Evolutionary conservation across 441 rosid species (phyloP).

Genomic region (Syzygium syzygioides): DNA sequence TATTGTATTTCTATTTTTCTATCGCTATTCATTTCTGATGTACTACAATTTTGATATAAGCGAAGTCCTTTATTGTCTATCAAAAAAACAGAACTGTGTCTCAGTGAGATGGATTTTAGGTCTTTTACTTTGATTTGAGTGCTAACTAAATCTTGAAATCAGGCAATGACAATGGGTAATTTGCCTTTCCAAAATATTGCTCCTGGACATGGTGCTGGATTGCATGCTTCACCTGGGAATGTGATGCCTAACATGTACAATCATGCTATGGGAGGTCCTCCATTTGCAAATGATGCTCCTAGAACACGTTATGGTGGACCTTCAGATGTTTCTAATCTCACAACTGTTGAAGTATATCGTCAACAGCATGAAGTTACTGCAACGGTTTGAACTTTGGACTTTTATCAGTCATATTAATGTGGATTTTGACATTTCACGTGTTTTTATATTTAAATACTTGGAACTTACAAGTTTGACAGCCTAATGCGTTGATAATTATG

Average conservation of each 20-base stretch:
- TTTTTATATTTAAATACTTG: background rate
- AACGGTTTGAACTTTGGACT: constrained; percentile 44
- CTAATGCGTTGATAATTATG: background rate
- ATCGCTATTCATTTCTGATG: background rate
- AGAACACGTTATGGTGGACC: constrained; percentile 43
- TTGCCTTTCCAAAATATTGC: constrained; percentile 35
- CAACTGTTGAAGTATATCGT: constrained; percentile 67
- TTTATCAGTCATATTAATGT: background rate
- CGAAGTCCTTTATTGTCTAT: background rate
- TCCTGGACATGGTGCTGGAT: constrained; percentile 39
- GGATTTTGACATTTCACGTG: background rate
- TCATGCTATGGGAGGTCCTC: constrained; percentile 28
- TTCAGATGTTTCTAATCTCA: constrained; percentile 37
- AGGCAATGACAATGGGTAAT: constrained; percentile 53
- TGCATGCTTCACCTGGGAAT: constrained; percentile 42
- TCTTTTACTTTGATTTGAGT: background rate
- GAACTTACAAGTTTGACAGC: background rate
- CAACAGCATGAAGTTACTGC: constrained; percentile 86
- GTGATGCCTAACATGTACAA: constrained; percentile 37
- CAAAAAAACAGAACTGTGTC: background rate
- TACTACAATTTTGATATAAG: background rate
- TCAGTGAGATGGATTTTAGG: background rate
- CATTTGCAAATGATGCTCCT: constrained; percentile 44
- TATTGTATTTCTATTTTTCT: background rate
- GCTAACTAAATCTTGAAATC: background rate